Evolutionary conservation across 768 basidiomycete species (phyloP).

Genomic region (Boletellus emodensis): DNA sequence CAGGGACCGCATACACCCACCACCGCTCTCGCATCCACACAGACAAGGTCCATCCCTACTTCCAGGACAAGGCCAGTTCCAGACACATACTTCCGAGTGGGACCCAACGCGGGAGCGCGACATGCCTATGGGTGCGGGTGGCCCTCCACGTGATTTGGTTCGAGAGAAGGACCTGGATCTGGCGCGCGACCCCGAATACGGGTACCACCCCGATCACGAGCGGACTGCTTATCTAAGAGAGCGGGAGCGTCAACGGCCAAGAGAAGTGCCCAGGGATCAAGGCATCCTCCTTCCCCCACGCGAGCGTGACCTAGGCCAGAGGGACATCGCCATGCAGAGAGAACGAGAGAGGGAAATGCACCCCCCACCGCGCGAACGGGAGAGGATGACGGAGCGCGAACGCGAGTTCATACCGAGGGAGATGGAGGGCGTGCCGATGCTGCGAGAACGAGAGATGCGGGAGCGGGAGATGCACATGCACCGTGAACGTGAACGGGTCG

Average conservation of each 20-base stretch:
- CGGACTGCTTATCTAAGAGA: constrained; percentile 21
- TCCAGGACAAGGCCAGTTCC: constrained; percentile 32
- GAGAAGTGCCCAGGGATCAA: constrained; percentile 19
- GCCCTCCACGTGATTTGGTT: constrained; percentile 21
- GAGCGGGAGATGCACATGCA: constrained; percentile 28
- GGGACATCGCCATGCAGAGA: constrained; percentile 22
- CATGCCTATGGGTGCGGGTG: constrained; percentile 20
- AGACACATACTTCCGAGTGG: constrained; percentile 27
- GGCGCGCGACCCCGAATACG: constrained; percentile 23
- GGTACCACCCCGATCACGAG: constrained; percentile 21
- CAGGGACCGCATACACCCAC: constrained; percentile 28
- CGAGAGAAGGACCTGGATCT: constrained; percentile 25
- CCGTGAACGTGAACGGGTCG: constrained; percentile 26
- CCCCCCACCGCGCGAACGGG: constrained; percentile 18
- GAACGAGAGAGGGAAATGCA: constrained; percentile 23
- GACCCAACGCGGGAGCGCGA: constrained; percentile 24
- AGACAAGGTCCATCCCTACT: constrained; percentile 16
- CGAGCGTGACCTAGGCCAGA: constrained; percentile 22
- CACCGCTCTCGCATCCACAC: constrained; percentile 19
- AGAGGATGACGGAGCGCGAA: constrained; percentile 23
- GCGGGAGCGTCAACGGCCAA: constrained; percentile 19
- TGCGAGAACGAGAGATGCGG: constrained; percentile 25
- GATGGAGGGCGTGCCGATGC: constrained; percentile 19
- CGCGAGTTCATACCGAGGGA: constrained; percentile 22
- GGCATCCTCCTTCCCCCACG: constrained; percentile 19